Conservation (phyloP, 495 filamentous ascomycete species). For the Aspergillus taichungensis region DNA sequence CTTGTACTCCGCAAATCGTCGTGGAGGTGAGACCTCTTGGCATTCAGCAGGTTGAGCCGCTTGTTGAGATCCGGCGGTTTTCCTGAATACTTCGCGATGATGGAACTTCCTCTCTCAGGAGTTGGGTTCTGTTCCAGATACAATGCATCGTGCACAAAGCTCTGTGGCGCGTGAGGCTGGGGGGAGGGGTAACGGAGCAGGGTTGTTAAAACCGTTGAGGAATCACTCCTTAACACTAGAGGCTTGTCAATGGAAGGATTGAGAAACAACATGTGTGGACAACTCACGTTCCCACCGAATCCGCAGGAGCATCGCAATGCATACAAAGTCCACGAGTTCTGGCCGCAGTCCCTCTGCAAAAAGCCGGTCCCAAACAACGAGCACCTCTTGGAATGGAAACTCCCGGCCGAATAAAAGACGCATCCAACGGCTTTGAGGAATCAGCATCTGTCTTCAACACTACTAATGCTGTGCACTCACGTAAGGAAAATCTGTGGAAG, state of each 20-base stretch:
- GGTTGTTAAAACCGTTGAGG: constrained; percentile 71
- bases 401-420: constrained; percentile 88
- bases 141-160: constrained; percentile 80
- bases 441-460: not conserved
- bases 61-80: constrained; percentile 43
- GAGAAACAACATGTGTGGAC: not conserved
- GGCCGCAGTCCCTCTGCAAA: constrained; percentile 83
- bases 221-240: constrained; percentile 74
- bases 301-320: constrained; percentile 86
- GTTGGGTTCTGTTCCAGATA: constrained; percentile 74
- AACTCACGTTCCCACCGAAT: constrained; percentile 81
- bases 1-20: constrained; percentile 25
- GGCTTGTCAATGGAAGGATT: constrained; percentile 13
- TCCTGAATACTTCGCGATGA: constrained; percentile 79
- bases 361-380: constrained; percentile 81
- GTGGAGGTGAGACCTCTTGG: constrained; percentile 26
- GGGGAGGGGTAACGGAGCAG: constrained; percentile 70
- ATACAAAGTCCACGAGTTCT: constrained; percentile 77
- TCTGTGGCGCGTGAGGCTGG: constrained; percentile 55
- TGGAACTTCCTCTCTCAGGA: constrained; percentile 55
- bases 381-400: constrained; percentile 77
- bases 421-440: constrained; percentile 71
- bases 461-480: constrained; percentile 31
- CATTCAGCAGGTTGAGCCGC: constrained; percentile 21
- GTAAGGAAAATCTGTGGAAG: constrained; percentile 96